phyloP scores from a whole-genome alignment of 192 early-diverging fungal genomes.

The Coemansia sp. region DNA sequence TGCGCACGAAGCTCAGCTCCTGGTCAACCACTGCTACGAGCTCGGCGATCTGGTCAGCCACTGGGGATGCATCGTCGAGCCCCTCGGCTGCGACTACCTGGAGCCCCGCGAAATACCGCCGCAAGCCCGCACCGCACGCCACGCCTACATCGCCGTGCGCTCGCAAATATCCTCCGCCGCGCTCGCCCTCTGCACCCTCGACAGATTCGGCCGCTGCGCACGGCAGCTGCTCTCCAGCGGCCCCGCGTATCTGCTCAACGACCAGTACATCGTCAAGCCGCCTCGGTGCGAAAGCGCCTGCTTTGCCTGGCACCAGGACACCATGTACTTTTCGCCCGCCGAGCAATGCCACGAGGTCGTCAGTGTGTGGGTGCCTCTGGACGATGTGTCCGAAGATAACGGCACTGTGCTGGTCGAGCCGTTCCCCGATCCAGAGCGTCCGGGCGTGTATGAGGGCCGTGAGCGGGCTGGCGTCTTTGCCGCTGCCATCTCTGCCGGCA shows the following conservation, averaged over 20 bases:
- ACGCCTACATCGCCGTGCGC: constrained; percentile 10
- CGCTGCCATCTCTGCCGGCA: constrained; percentile 25
- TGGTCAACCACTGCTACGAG: constrained; percentile 49
- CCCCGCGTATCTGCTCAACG: constrained; percentile 28
- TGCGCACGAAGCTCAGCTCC: constrained; percentile 20
- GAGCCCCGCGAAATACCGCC: constrained; percentile 12
- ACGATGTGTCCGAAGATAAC: constrained; percentile 17
- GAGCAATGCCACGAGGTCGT: constrained; percentile 21
- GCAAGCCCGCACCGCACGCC: constrained; percentile 3
- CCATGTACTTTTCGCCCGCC: constrained; percentile 18
- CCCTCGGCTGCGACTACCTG: constrained; percentile 37
- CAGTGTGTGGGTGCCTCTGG: constrained; percentile 41
- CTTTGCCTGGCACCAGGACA: constrained; percentile 49
- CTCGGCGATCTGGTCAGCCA: constrained; percentile 32
- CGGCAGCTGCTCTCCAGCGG: constrained; percentile 12
- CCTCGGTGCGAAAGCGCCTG: constrained; percentile 13
- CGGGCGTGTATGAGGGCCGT: constrained; percentile 11
- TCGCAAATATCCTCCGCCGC: constrained; percentile 1
- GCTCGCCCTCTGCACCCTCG: constrained; percentile 18
- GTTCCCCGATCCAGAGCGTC: constrained; percentile 20
- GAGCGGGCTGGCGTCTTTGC: background rate
- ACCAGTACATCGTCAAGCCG: constrained; percentile 51
- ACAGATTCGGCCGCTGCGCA: constrained; percentile 33
- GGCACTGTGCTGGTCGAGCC: constrained; percentile 43
- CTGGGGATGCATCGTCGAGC: constrained; percentile 51